Base-by-base conservation (phyloP, 495 filamentous ascomycete species). In the Elasticomyces elasticus region DNA sequence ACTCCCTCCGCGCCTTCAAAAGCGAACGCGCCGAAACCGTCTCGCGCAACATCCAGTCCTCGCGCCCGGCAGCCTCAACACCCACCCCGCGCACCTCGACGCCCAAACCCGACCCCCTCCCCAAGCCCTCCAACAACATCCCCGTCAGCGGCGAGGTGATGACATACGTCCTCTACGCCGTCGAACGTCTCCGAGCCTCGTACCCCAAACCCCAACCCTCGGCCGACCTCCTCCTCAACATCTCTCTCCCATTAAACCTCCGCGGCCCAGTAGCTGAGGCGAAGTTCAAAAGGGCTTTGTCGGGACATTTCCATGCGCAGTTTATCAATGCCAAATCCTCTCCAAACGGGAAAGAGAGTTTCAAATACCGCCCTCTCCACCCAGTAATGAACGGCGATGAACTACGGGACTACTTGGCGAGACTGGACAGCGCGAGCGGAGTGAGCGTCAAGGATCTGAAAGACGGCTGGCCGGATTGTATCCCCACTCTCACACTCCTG, bases 381-480 rank as follows among this genome's bases (percentile, higher is more conserved):
- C 81, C 85, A 52, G 89, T 97, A 31, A 79, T 79, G 54, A 80
- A 71, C 52, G 78, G 82, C 52, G 79, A 85, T 47, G 81, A 85
- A 62, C 77, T 98, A 33, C 79, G 94, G 24, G 77, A 76, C 40
- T 82, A 86, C 64, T 78, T 98, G 28, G 87, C 94, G 67, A 72
- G 76, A 31, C 87, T 87, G 69, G 77, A 78, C 13, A 89, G 89
- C n/a, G 85, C 86, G 0, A 77, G 81, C 46, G 89, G 88, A 1
- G 79, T 96, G 49, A 74, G 71, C 42, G 87, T 96, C 45, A 87
- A 85, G 64, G 87, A 95, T 53, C 76, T 98, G 25, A 90, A 91
- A 66, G 92, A 98, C 63, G 94, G 94, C 25, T 98, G 92, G 92
- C 79, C 82, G 5, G 83, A 83, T 55, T 89, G 86, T 56, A 79